phyloP scores from a whole-genome alignment of 106 monocot genomes.

The Apostasia shenzhenica region DNA sequence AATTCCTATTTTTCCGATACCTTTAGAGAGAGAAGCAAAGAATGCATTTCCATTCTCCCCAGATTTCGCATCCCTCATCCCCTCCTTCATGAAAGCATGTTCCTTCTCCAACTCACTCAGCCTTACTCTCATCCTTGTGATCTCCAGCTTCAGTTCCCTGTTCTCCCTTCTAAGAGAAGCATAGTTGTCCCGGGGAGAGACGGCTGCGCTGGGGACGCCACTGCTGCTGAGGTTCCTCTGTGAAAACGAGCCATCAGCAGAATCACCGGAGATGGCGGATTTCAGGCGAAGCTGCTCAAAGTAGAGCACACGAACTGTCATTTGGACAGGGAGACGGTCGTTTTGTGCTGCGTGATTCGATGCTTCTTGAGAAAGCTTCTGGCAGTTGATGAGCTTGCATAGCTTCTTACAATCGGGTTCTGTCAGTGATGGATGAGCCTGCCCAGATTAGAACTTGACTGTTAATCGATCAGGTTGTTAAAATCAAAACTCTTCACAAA shows the following conservation, averaged over 20 bases:
- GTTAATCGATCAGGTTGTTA: no score
- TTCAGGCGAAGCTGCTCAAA: slow-evolving; percentile 84
- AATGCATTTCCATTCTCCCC: slow-evolving; percentile 54
- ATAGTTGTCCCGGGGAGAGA: slow-evolving; percentile 87
- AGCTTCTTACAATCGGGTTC: slow-evolving; percentile 76
- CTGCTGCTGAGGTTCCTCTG: slow-evolving; percentile 66
- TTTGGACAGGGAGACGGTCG: slow-evolving; percentile 79
- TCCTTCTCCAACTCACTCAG: slow-evolving; percentile 82
- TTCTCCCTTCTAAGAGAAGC: slow-evolving; percentile 85
- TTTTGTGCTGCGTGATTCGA: slow-evolving; percentile 90
- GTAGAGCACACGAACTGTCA: slow-evolving; percentile 74
- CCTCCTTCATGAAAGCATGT: slow-evolving; percentile 70
- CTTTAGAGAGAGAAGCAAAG: slow-evolving; percentile 52
- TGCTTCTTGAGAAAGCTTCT: slow-evolving; percentile 89
- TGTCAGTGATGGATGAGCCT: slow-evolving; percentile 90
- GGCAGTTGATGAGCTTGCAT: slow-evolving; percentile 86
- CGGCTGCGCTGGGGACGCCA: slow-evolving; percentile 58
- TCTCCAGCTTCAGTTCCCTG: slow-evolving; percentile 82
- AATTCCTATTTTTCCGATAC: slow-evolving; percentile 52
- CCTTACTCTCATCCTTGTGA: slow-evolving; percentile 74
- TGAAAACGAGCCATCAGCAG: slow-evolving; percentile 52
- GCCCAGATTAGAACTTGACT: not conserved
- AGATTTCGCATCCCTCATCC: slow-evolving; percentile 38
- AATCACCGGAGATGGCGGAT: slow-evolving; percentile 37
- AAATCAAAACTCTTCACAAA: no score